A percentile compares a stretch with the other conserved stretches of the same genome.
These are phyloP conservation scores for Colletotrichum tabaci DNA, from an alignment of 2,329 filamentous ascomycete genomes.

Conservation along the genomic window DNA sequence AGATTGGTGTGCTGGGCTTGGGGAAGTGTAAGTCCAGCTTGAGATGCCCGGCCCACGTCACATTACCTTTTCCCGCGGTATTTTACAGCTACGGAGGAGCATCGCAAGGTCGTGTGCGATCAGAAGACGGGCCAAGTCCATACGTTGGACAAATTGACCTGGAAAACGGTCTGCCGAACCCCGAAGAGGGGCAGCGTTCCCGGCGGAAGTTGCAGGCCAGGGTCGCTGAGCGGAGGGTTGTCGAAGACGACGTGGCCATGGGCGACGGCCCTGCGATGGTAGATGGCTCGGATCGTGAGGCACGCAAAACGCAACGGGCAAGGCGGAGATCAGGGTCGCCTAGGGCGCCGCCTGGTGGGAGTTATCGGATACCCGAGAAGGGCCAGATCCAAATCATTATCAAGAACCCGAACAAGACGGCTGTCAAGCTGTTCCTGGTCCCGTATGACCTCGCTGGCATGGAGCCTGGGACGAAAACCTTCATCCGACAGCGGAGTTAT, in stretches of 20 bases:
- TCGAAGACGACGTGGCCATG: constrained; percentile 49
- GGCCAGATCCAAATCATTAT: constrained; percentile 97
- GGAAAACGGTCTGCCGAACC: constrained; percentile 80
- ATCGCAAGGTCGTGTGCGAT: constrained; percentile 72
- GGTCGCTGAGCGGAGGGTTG: constrained; percentile 54
- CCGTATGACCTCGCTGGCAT: constrained; percentile 94
- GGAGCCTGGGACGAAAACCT: constrained; percentile 95
- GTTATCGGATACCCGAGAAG: constrained; percentile 93
- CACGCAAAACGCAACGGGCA: constrained; percentile 50
- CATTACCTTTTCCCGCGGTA: constrained; percentile 91
- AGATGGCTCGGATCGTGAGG: constrained; percentile 50
- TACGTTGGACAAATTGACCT: constrained; percentile 96
- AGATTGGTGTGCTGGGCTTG: constrained; percentile 92
- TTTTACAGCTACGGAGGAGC: constrained; percentile 93
- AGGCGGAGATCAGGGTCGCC: constrained; percentile 58
- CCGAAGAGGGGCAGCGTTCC: constrained; percentile 62
- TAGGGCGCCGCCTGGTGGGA: constrained; percentile 83
- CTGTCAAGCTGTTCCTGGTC: constrained; percentile 94
- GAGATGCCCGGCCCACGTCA: constrained; percentile 90
- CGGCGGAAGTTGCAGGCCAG: constrained; percentile 65
- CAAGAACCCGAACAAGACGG: constrained; percentile 98
- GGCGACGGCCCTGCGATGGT: constrained; percentile 32
- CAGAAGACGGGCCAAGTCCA: constrained; percentile 90
- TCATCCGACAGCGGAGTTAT: constrained; percentile 94
- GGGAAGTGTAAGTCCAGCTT: constrained; percentile 90